These are phyloP conservation scores for Caloboletus inedulis DNA, from an alignment of 1,284 basidiomycete genomes.

Conservation along the genomic window DNA sequence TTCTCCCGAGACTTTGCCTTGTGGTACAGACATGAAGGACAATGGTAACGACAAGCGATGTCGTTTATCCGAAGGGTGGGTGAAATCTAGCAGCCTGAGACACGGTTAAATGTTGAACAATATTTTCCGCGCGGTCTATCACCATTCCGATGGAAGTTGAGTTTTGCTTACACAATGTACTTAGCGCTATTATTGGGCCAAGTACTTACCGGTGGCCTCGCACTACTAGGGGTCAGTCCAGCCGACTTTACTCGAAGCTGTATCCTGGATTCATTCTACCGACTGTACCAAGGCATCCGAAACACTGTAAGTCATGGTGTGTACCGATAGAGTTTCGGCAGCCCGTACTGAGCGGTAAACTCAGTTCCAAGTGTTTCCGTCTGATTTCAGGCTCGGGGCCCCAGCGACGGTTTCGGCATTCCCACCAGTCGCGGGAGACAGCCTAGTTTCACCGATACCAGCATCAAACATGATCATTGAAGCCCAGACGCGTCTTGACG, in stretches of 20 bases:
- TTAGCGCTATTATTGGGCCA: too few relatives aligned
- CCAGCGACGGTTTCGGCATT: not conserved
- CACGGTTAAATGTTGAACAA: not conserved
- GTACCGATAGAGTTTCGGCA: not conserved
- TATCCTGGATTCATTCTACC: not conserved
- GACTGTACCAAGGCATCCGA: not conserved
- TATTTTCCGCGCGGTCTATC: not conserved
- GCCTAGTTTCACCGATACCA: not conserved
- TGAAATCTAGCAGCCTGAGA: not conserved
- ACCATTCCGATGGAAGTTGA: not conserved
- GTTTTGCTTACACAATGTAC: not conserved
- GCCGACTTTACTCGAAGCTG: not conserved
- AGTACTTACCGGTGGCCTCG: too few relatives aligned
- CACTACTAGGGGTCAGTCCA: not conserved
- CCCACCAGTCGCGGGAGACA: not conserved
- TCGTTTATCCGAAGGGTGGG: not conserved
- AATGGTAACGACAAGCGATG: not conserved
- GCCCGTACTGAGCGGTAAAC: not conserved
- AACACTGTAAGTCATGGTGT: not conserved
- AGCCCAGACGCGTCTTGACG: constrained; percentile 30
- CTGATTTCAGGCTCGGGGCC: not conserved
- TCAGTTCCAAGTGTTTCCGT: not conserved
- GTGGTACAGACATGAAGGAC: constrained; percentile 9
- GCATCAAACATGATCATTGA: not conserved
- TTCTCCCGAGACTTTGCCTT: constrained; percentile 2